Percentiles rank a stretch among this genome's conserved stretches.
Evolutionary conservation across 768 basidiomycete species (phyloP).

Genomic region (Suillus weaverae): DNA sequence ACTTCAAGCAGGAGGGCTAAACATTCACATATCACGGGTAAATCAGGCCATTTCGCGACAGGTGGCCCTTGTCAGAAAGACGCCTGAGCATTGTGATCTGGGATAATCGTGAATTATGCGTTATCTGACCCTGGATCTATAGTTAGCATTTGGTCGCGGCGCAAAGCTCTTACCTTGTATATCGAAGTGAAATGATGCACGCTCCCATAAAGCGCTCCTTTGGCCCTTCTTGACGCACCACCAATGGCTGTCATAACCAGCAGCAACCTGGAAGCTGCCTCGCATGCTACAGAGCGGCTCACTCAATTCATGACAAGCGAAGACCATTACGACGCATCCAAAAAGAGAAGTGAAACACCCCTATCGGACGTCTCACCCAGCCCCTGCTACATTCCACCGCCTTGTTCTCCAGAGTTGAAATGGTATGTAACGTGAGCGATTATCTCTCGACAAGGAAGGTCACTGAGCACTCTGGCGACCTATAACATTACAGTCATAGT

Average conservation of each 20-base stretch:
- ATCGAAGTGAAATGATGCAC: neutral
- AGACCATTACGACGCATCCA: no score
- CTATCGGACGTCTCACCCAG: neutral
- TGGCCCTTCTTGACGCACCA: neutral
- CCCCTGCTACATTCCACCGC: neutral
- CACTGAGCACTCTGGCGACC: neutral
- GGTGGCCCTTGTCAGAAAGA: neutral
- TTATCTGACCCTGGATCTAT: neutral
- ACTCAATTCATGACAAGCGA: neutral
- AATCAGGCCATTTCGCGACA: neutral
- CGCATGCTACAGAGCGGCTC: neutral
- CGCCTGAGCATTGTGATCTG: neutral
- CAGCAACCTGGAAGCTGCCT: neutral
- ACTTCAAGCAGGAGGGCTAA: no score
- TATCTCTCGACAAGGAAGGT: neutral
- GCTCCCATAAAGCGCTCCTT: conserved; percentile 1
- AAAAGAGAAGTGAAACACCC: neutral
- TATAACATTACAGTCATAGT: neutral
- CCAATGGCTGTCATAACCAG: neutral
- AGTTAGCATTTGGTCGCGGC: neutral
- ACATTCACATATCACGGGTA: neutral
- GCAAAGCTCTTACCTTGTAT: conserved; percentile 2
- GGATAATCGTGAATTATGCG: neutral
- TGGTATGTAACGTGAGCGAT: neutral
- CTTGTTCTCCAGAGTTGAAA: neutral